phyloP scores from a whole-genome alignment of 2,329 filamentous ascomycete species.

The Dactylellina sp. region DNA sequence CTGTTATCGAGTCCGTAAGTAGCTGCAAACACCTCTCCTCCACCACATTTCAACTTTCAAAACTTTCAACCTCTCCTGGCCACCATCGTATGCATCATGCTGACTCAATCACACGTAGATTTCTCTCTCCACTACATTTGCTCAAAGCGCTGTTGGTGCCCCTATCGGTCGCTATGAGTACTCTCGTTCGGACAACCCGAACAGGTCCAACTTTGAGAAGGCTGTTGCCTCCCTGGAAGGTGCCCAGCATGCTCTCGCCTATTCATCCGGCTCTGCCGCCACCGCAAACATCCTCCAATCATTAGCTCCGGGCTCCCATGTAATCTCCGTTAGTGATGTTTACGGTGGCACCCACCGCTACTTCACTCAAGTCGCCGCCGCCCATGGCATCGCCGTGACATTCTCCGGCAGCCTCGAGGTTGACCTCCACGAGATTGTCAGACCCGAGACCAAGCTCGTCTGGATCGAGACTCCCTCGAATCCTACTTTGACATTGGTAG shows the following conservation, averaged over 20 bases:
- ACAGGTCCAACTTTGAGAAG: slow-evolving; percentile 91
- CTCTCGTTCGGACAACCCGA: slow-evolving; percentile 91
- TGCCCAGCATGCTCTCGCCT: slow-evolving; percentile 91
- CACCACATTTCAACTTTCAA: slow-evolving; percentile 13
- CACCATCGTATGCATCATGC: no score
- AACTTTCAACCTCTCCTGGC: no score
- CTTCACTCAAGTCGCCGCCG: slow-evolving; percentile 96
- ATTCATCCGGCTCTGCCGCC: slow-evolving; percentile 91
- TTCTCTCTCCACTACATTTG: slow-evolving; percentile 94
- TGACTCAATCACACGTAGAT: no score
- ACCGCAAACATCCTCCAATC: slow-evolving; percentile 94
- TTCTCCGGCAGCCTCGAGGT: slow-evolving; percentile 93
- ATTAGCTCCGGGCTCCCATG: slow-evolving; percentile 88
- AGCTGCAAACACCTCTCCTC: no score
- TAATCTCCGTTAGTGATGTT: slow-evolving; percentile 95
- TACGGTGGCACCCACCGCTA: slow-evolving; percentile 98
- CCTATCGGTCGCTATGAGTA: slow-evolving; percentile 94
- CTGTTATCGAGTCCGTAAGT: slow-evolving; percentile 85
- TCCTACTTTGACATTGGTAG: slow-evolving; percentile 90
- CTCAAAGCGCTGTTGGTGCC: slow-evolving; percentile 87
- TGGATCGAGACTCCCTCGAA: slow-evolving; percentile 98
- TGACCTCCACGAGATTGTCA: slow-evolving; percentile 86
- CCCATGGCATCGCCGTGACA: slow-evolving; percentile 92
- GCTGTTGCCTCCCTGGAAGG: slow-evolving; percentile 93
- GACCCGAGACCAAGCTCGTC: slow-evolving; percentile 87